Evolutionary conservation across 2,329 filamentous ascomycete genomes (phyloP).

Genomic region (Hypoxylon sp.): DNA sequence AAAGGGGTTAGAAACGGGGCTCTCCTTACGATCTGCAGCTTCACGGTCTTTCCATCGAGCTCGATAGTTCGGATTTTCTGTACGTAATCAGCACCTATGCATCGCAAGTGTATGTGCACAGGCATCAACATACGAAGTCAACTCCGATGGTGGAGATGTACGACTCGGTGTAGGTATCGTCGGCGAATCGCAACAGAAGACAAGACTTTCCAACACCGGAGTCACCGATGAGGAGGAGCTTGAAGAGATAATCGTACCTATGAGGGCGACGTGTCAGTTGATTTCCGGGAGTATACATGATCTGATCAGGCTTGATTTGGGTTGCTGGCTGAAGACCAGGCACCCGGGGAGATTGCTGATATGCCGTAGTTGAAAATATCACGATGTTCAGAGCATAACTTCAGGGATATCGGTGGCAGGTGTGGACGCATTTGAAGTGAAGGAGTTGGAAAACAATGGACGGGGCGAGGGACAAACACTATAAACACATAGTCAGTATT

Average conservation of each 20-base stretch:
- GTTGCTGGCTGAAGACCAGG: slow-evolving; percentile 45
- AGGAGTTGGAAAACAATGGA: slow-evolving; percentile 26
- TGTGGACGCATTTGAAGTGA: slow-evolving; percentile 30
- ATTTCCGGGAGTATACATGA: slow-evolving; percentile 34
- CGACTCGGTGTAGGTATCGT: slow-evolving; percentile 99
- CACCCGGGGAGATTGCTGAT: slow-evolving; percentile 3
- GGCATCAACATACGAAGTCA: slow-evolving; percentile 85
- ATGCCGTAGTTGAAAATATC: slow-evolving; percentile 31
- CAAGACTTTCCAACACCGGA: slow-evolving; percentile 99
- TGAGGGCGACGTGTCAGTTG: slow-evolving; percentile 47
- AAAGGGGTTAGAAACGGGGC: neutral
- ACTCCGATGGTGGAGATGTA: slow-evolving; percentile 99
- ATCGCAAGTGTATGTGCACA: slow-evolving; percentile 1
- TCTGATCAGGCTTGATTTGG: slow-evolving; percentile 45
- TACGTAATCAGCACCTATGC: slow-evolving; percentile 52
- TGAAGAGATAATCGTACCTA: slow-evolving; percentile 99
- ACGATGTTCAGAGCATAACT: slow-evolving; percentile 23
- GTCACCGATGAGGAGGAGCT: slow-evolving; percentile 99
- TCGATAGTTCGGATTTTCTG: slow-evolving; percentile 99
- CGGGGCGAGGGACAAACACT: slow-evolving; percentile 36
- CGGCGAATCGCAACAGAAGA: slow-evolving; percentile 95
- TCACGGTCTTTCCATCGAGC: slow-evolving; percentile 99
- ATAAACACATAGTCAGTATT: slow-evolving; percentile 18
- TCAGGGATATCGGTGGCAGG: slow-evolving; percentile 19
- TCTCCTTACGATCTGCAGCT: slow-evolving; percentile 93